A percentile compares a stretch with the other conserved stretches of the same genome.
Evolutionary conservation across 495 filamentous ascomycete species (phyloP).

Genomic region (Penicillium crystallinum): DNA sequence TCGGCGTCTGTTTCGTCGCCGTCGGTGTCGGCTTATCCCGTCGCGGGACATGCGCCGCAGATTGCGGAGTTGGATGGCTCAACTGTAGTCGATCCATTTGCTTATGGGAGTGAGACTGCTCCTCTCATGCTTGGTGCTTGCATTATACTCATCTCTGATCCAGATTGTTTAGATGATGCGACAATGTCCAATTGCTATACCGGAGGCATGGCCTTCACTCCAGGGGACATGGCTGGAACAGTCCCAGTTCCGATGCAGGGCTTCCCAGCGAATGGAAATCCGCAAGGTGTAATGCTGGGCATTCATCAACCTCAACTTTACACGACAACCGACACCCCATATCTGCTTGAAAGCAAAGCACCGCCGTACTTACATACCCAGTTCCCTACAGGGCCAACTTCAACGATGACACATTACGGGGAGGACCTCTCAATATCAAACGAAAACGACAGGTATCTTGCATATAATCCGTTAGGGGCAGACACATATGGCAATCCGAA

Average conservation of each 20-base stretch:
- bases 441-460: neutral
- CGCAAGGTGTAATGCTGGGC: neutral
- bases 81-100: neutral
- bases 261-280: neutral
- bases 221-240: slow-evolving; percentile 7
- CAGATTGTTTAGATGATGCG: slow-evolving; percentile 11
- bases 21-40: slow-evolving; percentile 1
- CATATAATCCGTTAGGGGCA: slow-evolving; percentile 12
- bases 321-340: neutral
- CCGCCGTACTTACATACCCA: neutral
- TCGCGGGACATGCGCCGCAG: slow-evolving; percentile 8
- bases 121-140: neutral
- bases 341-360: neutral
- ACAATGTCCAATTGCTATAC: slow-evolving; percentile 6
- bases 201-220: slow-evolving; percentile 9
- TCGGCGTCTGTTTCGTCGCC: neutral
- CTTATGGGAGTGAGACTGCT: neutral
- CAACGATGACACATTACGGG: neutral
- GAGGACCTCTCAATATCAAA: neutral
- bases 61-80: slow-evolving; percentile 8
- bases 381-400: neutral
- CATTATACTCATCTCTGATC: neutral
- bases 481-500: slow-evolving; percentile 6
- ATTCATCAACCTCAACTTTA: neutral
- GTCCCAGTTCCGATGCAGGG: slow-evolving; percentile 2